These are phyloP conservation scores for Sambucus nigra DNA, from an alignment of 129 eudicot species.

Conservation along the genomic window DNA sequence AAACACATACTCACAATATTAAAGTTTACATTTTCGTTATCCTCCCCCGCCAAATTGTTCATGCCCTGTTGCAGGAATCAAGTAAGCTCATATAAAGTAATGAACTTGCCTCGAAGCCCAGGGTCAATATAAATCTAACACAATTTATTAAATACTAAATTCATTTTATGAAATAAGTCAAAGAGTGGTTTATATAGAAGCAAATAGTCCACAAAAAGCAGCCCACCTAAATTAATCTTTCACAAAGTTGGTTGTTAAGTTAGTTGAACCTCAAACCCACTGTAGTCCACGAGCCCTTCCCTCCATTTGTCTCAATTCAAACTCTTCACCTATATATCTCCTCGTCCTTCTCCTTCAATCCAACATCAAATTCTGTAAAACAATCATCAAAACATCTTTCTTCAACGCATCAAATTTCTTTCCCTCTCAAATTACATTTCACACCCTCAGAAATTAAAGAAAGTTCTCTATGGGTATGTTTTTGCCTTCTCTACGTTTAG, in stretches of 20 bases:
- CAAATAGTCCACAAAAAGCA: constrained; percentile 18
- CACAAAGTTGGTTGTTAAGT: constrained; percentile 42
- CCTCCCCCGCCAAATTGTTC: no score
- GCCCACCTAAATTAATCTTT: constrained; percentile 22
- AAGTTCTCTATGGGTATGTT: not conserved
- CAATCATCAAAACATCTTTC: not conserved
- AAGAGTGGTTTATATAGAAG: no score
- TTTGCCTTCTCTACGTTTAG: constrained; percentile 16
- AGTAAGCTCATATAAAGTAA: no score
- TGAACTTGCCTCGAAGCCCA: no score
- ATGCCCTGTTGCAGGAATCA: no score
- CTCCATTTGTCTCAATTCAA: constrained; percentile 12
- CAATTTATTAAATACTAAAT: no score
- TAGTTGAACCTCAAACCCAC: constrained; percentile 58
- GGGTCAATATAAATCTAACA: no score
- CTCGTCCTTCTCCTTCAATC: constrained; percentile 13
- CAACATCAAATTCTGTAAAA: constrained; percentile 17
- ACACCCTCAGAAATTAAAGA: no score
- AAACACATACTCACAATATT: no score
- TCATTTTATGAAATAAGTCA: no score
- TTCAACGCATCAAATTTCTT: not conserved
- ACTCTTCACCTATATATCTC: constrained; percentile 30
- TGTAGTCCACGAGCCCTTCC: constrained; percentile 8
- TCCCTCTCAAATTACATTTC: not conserved
- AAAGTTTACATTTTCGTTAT: no score